Conservation (phyloP, 2,329 filamentous ascomycete species). For the Ophiostoma australiae region DNA sequence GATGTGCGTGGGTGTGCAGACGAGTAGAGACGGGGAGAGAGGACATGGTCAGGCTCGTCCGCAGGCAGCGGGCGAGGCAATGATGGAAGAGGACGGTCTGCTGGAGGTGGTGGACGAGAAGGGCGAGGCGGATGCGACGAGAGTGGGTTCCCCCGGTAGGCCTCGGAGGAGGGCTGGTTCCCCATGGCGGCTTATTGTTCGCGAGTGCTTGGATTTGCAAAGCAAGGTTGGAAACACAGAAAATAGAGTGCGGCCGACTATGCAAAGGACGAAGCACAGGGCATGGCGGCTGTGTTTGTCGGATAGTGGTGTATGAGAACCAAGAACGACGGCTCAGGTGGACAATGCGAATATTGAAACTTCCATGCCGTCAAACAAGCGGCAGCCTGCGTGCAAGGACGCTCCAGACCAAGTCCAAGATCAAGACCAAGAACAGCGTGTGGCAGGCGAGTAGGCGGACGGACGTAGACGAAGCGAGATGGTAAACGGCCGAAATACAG, state of each 20-base stretch:
- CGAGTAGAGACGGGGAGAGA: not conserved
- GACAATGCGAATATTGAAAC: constrained; percentile 37
- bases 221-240: constrained; percentile 9
- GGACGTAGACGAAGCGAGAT: not conserved
- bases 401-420: constrained; percentile 11
- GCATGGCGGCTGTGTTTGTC: constrained; percentile 13
- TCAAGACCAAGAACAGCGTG: constrained; percentile 20
- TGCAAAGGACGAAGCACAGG: not conserved
- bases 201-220: constrained; percentile 13
- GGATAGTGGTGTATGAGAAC: constrained; percentile 11
- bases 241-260: constrained; percentile 9
- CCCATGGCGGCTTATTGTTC: constrained; percentile 41
- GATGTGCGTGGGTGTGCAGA: not conserved
- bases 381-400: constrained; percentile 29
- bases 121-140: constrained; percentile 31
- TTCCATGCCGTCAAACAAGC: constrained; percentile 39
- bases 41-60: not conserved
- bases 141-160: constrained; percentile 24
- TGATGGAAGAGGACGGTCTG: constrained; percentile 28
- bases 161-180: constrained; percentile 46
- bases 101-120: constrained; percentile 3
- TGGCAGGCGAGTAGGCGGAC: not conserved
- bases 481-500: not conserved
- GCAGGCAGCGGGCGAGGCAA: not conserved
- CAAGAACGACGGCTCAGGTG: constrained; percentile 32